A percentile compares a stretch with the other conserved stretches of the same genome.
These are phyloP conservation scores for Mesotaenium endlicherianum DNA, from an alignment of 139 green algal genomes.

Conservation along the genomic window DNA sequence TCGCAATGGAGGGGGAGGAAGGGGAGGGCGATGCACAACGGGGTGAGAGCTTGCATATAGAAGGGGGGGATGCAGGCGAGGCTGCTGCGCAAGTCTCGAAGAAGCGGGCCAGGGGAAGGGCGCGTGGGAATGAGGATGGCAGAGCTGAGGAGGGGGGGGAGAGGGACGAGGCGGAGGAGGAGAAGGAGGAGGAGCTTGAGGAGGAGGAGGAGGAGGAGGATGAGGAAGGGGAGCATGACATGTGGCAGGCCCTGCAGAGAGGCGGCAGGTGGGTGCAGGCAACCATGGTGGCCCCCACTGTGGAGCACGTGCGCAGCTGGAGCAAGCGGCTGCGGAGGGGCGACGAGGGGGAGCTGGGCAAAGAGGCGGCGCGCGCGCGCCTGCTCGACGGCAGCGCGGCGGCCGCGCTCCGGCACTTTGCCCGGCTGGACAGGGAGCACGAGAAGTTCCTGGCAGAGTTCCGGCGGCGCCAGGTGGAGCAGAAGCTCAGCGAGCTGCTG, in stretches of 20 bases:
- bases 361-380: not conserved
- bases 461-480: too few relatives aligned
- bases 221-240: not conserved
- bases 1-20: not conserved
- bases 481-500: too few relatives aligned
- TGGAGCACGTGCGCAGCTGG: not conserved
- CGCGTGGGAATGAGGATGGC: not conserved
- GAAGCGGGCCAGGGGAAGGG: not conserved
- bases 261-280: not conserved
- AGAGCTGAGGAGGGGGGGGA: not conserved
- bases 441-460: not conserved
- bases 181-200: not conserved
- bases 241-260: not conserved
- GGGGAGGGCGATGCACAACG: not conserved
- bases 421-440: not conserved
- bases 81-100: not conserved
- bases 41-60: not conserved
- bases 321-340: too few relatives aligned
- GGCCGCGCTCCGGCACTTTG: not conserved
- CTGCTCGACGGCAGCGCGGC: not conserved
- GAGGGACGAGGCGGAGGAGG: not conserved
- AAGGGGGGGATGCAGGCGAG: not conserved
- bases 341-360: not conserved
- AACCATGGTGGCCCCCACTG: not conserved
- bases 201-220: not conserved